These are phyloP conservation scores for Chlamydomonas applanata DNA, from an alignment of 139 green algal genomes.

Conservation along the genomic window DNA sequence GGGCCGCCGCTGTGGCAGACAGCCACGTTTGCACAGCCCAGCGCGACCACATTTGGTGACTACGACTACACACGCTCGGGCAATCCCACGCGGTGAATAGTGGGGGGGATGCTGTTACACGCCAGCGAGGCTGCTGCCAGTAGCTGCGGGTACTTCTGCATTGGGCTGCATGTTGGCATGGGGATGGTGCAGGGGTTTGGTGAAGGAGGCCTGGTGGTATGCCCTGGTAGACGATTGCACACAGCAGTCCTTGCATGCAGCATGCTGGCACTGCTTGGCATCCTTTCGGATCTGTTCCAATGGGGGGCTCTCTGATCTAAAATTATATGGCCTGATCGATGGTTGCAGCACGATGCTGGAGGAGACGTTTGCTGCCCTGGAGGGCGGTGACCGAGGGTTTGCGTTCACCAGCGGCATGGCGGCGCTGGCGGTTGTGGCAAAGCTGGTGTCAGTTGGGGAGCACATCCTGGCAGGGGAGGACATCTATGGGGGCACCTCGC, in stretches of 20 bases:
- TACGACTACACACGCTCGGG: conserved; percentile 98
- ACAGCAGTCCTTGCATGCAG: too few relatives aligned
- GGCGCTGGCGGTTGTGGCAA: conserved; percentile 71
- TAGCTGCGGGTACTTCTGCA: too few relatives aligned
- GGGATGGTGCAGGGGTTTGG: too few relatives aligned
- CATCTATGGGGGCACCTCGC: conserved; percentile 93
- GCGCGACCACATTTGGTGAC: conserved; percentile 70
- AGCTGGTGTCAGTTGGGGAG: conserved; percentile 62
- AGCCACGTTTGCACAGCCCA: conserved; percentile 82
- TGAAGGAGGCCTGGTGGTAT: too few relatives aligned
- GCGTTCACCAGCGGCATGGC: conserved; percentile 96
- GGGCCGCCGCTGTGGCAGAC: conserved; percentile 95
- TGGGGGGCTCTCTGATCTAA: too few relatives aligned
- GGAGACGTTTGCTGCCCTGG: conserved; percentile 75
- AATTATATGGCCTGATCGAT: neutral
- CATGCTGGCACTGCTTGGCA: too few relatives aligned
- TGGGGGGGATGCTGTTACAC: neutral
- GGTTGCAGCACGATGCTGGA: conserved; percentile 53
- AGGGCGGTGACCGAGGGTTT: conserved; percentile 82
- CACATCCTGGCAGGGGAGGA: conserved; percentile 93
- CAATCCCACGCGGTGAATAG: conserved; percentile 84
- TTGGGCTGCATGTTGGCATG: too few relatives aligned
- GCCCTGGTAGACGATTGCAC: too few relatives aligned
- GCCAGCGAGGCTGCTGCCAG: too few relatives aligned
- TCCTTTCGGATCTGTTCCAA: too few relatives aligned